phyloP scores from a whole-genome alignment of 768 basidiomycete species.

The Kwoniella dejecticola region DNA sequence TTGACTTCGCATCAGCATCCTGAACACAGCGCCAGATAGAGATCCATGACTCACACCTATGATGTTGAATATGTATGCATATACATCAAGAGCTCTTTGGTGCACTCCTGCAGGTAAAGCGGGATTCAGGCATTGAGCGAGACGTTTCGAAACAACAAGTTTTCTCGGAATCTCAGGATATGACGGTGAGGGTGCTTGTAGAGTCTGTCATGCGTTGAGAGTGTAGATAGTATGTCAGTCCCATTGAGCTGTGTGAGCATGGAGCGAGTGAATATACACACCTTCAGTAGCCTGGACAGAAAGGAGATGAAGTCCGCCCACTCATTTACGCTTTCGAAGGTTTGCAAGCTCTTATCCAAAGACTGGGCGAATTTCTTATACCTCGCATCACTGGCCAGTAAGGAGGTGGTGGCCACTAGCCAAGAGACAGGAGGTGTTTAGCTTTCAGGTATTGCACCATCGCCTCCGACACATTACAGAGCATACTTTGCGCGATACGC shows the following conservation, averaged over 20 bases:
- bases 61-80: constrained; percentile 84
- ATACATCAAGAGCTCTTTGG: constrained; percentile 93
- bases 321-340: constrained; percentile 94
- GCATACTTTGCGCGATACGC: too few species aligned
- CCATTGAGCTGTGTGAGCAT: too few species aligned
- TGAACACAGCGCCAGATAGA: constrained; percentile 8
- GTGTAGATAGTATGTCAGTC: too few species aligned
- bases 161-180: constrained; percentile 97
- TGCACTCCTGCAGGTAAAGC: constrained; percentile 95
- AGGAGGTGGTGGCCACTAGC: constrained; percentile 40
- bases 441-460: too few species aligned
- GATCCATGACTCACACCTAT: constrained; percentile 68
- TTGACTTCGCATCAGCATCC: neutral
- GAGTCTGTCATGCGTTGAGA: constrained; percentile 64
- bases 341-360: constrained; percentile 87
- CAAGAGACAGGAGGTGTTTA: too few species aligned
- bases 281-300: constrained; percentile 89
- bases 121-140: constrained; percentile 96
- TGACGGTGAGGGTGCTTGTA: constrained; percentile 81
- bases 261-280: constrained; percentile 49
- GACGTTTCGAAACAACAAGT: constrained; percentile 86
- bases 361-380: constrained; percentile 90
- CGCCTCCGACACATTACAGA: too few species aligned
- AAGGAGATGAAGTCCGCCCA: constrained; percentile 99
- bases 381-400: constrained; percentile 68